These are phyloP conservation scores for Azolla pinnata DNA, from an alignment of 75 land plant species.

Conservation along the genomic window DNA sequence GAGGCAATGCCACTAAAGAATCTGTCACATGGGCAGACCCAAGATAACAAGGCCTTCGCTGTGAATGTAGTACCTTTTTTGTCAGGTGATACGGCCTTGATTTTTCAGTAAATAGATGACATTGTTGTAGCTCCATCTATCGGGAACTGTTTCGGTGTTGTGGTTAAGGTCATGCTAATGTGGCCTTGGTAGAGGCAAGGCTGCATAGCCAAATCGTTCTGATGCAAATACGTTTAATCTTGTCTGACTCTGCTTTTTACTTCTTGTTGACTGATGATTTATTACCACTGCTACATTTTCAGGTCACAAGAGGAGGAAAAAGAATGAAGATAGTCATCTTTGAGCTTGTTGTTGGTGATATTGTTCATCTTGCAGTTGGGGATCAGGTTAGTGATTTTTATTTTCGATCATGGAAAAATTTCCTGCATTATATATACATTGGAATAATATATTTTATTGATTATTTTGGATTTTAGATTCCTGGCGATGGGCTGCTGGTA, in stretches of 20 bases:
- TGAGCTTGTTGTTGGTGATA: slow-evolving; percentile 31
- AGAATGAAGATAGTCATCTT: slow-evolving; percentile 20
- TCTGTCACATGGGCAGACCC: too few species aligned
- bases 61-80: too few species aligned
- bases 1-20: too few species aligned
- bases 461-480: slow-evolving; percentile 52
- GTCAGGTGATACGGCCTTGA: too few species aligned
- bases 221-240: background rate
- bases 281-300: background rate
- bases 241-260: too few species aligned
- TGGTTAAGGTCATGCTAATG: too few species aligned
- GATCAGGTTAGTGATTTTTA: slow-evolving; percentile 23
- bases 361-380: slow-evolving; percentile 27
- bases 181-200: too few species aligned
- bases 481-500: slow-evolving; percentile 68
- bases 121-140: too few species aligned
- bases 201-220: background rate
- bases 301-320: slow-evolving; percentile 19
- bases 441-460: too few species aligned
- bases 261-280: too few species aligned
- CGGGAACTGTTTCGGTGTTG: background rate
- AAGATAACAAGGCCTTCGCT: too few species aligned
- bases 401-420: background rate
- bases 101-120: too few species aligned
- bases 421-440: background rate